Evolutionary conservation across 2,329 filamentous ascomycete genomes (phyloP).

Genomic region (Pseudogymnoascus sp.): DNA sequence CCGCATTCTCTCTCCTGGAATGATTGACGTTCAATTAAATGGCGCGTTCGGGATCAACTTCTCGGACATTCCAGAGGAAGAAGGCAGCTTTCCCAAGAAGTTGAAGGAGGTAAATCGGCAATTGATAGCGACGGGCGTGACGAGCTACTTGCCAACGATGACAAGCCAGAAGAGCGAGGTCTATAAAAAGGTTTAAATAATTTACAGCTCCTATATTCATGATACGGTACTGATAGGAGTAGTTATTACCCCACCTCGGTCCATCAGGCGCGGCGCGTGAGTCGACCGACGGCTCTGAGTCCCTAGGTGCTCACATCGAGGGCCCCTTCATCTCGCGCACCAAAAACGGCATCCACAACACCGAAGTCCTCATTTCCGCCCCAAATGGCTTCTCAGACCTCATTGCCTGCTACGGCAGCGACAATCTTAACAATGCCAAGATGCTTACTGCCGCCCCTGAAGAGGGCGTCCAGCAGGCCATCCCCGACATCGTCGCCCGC

Average conservation of each 20-base stretch:
- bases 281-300: slow-evolving; percentile 68
- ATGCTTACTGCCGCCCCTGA: slow-evolving; percentile 87
- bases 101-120: slow-evolving; percentile 61
- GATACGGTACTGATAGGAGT: slow-evolving; percentile 10
- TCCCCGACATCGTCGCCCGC: slow-evolving; percentile 52
- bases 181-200: slow-evolving; percentile 58
- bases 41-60: slow-evolving; percentile 92
- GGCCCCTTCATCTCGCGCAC: slow-evolving; percentile 77
- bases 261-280: slow-evolving; percentile 56
- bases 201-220: neutral
- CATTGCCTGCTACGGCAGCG: slow-evolving; percentile 60
- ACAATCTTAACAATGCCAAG: slow-evolving; percentile 53
- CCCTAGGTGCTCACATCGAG: slow-evolving; percentile 83
- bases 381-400: slow-evolving; percentile 55
- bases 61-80: slow-evolving; percentile 60
- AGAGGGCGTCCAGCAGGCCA: slow-evolving; percentile 56
- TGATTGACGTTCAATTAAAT: slow-evolving; percentile 89
- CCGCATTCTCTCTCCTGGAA: slow-evolving; percentile 73
- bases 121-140: slow-evolving; percentile 73
- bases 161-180: slow-evolving; percentile 74
- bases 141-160: slow-evolving; percentile 77
- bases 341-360: slow-evolving; percentile 81
- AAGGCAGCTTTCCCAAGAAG: slow-evolving; percentile 61
- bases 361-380: slow-evolving; percentile 58
- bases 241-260: slow-evolving; percentile 67